Base-by-base conservation (phyloP, 306 rosid species). In the Cucurbita argyrosperma region DNA sequence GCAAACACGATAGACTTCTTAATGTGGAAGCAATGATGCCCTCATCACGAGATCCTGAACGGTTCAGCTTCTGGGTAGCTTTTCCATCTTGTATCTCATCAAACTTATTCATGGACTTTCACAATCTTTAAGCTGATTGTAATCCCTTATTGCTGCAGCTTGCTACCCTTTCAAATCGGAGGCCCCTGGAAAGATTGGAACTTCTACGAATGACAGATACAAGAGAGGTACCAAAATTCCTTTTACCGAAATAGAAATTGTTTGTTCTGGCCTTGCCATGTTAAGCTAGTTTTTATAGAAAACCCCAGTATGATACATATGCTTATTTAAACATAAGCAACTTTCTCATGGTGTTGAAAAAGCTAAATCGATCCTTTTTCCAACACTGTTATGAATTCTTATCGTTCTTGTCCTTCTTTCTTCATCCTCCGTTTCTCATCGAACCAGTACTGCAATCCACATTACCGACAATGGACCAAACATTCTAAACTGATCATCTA, bases 61-160 rank as follows among this genome's bases (percentile, higher is more conserved):
- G 85, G 78, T 91, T 94, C 79, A 94, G 99, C 81, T 94, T 94
- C 64, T 94, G 99, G 99, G 99, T 94, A 82, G 19, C 21, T 35
- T 51, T 49, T 63, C 38, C 57, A 21, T 69, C 0, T 10, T 12
- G 13, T 14, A 23, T 46, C 46, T 40, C 37, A 43, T 14, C 77
- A 40, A 55, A 43, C 26, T 7, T 50, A 74, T 74, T 43, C 67
- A 39, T 40, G 68, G 23, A 43, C 76, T 57, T 74, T 10, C 55
- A 57, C 53, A 6, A 4, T 16, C 16, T 19, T 15, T 43, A 37
- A 12, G 50, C 49, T 51, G 38, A 14, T 67, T 10, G 42, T 55
- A 63, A 35, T 40, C 56, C 49, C 66, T 74, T 60, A 8, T 72
- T 18, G 63, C 53, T 82, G 77, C 92, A 94, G 99, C 87, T 94